Evolutionary conservation across 768 basidiomycete species (phyloP).

Genomic region (Myochromella boudieri): DNA sequence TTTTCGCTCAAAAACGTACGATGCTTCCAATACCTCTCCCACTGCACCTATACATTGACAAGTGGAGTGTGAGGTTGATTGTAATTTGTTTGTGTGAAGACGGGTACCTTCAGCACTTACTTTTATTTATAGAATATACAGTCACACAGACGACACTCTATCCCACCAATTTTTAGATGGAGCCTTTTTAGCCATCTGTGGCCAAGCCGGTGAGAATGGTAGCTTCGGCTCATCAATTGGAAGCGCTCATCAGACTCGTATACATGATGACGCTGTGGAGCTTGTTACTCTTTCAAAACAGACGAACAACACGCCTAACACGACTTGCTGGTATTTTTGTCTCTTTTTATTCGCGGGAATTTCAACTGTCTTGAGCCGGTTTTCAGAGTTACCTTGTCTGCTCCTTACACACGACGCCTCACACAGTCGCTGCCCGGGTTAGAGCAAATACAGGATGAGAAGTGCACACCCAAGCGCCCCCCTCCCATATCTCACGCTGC

Average conservation of each 20-base stretch:
- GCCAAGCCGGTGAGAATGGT: background rate
- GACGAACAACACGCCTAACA: slow-evolving; percentile 12
- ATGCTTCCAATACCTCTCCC: no score
- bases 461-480: background rate
- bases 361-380: slow-evolving; percentile 3
- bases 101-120: no score
- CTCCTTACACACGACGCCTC: slow-evolving; percentile 3
- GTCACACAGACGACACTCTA: background rate
- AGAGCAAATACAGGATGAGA: slow-evolving; percentile 11
- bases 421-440: background rate
- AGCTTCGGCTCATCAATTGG: background rate
- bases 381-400: slow-evolving; percentile 3
- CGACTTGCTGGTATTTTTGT: slow-evolving; percentile 20
- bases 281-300: slow-evolving; percentile 6
- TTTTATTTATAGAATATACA: no score
- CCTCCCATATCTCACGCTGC: slow-evolving; percentile 13
- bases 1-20: no score
- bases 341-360: background rate
- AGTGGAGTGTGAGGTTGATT: no score
- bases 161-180: slow-evolving; percentile 2
- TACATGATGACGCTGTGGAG: background rate
- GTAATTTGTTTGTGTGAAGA: no score
- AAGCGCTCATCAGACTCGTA: background rate
- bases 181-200: background rate
- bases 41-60: no score